phyloP scores from a whole-genome alignment of 164 flowering plant species.

The Aristolochia contorta region DNA sequence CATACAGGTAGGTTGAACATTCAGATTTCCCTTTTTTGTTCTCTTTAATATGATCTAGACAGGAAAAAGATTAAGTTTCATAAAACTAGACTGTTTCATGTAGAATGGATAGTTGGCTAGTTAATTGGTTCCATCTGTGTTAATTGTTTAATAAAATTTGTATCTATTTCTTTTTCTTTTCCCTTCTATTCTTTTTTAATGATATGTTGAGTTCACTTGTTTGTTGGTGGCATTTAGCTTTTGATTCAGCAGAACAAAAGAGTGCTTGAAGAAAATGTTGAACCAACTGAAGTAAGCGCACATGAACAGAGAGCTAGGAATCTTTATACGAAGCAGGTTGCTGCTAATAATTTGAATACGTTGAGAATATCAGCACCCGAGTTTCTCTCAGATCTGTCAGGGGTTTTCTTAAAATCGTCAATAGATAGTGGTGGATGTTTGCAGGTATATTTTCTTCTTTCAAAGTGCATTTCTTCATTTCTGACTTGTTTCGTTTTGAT shows the following conservation, averaged over 20 bases:
- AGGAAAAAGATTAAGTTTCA: no score
- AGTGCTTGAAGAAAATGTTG: slow-evolving; percentile 31
- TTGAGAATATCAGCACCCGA: slow-evolving; percentile 51
- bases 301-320: slow-evolving; percentile 44
- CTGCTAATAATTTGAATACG: slow-evolving; percentile 44
- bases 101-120: no score
- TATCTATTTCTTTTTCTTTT: not conserved
- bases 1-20: slow-evolving; percentile 28
- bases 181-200: not conserved
- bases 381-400: slow-evolving; percentile 41
- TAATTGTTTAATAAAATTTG: no score
- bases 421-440: slow-evolving; percentile 67
- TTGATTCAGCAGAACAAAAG: slow-evolving; percentile 77
- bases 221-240: slow-evolving; percentile 13
- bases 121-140: not conserved
- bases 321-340: slow-evolving; percentile 50
- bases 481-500: no score
- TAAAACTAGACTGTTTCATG: no score
- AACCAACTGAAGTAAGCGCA: slow-evolving; percentile 28
- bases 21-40: no score
- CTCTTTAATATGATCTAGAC: no score
- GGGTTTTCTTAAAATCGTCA: slow-evolving; percentile 40
- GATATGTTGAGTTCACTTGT: not conserved
- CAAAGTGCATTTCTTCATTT: no score
- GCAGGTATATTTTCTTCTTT: slow-evolving; percentile 39